Percentiles rank a stretch among this genome's conserved stretches.
These are phyloP conservation scores for Cinchona pubescens DNA, from an alignment of 257 asterid genomes.

Conservation along the genomic window DNA sequence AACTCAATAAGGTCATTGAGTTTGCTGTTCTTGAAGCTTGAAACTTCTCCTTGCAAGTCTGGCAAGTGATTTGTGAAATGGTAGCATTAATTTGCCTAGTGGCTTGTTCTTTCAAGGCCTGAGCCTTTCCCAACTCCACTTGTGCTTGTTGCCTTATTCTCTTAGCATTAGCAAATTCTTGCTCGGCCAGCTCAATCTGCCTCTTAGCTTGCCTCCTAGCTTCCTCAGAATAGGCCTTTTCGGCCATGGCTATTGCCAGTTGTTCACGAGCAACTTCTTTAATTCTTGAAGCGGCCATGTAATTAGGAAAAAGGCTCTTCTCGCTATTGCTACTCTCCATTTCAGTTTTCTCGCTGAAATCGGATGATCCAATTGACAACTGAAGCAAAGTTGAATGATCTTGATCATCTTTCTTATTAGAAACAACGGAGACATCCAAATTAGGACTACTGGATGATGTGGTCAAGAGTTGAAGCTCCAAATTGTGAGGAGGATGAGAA, in stretches of 20 bases:
- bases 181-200: constrained; percentile 73
- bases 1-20: constrained; percentile 28
- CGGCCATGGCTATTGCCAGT: constrained; percentile 51
- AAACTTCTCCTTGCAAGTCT: constrained; percentile 58
- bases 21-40: constrained; percentile 23
- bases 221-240: constrained; percentile 69
- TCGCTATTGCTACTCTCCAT: constrained; percentile 28
- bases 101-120: constrained; percentile 53
- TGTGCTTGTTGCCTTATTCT: constrained; percentile 71
- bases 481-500: constrained; percentile 9
- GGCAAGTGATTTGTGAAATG: constrained; percentile 58
- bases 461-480: constrained; percentile 45
- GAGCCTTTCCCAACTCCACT: constrained; percentile 61
- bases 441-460: constrained; percentile 13
- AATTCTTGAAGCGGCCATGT: constrained; percentile 20
- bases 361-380: constrained; percentile 46
- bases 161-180: constrained; percentile 68
- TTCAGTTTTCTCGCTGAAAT: constrained; percentile 16
- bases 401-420: constrained; percentile 25
- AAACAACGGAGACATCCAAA: constrained; percentile 18
- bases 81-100: constrained; percentile 51
- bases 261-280: constrained; percentile 42
- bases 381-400: constrained; percentile 40
- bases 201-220: constrained; percentile 61
- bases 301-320: too few species aligned